Evolutionary conservation across 352 stramenopile species (phyloP).

Genomic region (Phytophthora colocasiae): DNA sequence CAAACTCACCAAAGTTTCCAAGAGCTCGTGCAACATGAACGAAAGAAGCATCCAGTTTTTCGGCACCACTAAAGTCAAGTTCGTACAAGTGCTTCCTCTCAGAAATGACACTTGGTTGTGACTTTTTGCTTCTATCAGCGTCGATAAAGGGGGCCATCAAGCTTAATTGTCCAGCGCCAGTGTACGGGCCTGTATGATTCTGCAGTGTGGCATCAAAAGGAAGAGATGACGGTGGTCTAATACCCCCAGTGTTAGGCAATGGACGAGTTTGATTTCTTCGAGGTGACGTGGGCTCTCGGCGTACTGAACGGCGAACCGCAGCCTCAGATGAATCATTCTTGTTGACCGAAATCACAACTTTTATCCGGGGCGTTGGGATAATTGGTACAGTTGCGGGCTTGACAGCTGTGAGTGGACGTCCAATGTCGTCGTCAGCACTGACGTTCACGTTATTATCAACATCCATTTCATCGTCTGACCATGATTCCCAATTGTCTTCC

Average conservation of each 20-base stretch:
- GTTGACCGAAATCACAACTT: slow-evolving; percentile 26
- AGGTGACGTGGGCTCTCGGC: slow-evolving; percentile 5
- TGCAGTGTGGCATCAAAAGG: slow-evolving; percentile 36
- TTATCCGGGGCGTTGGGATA: slow-evolving; percentile 24
- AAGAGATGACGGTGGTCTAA: slow-evolving; percentile 32
- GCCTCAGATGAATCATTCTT: slow-evolving; percentile 13
- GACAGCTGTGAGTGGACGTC: slow-evolving; percentile 1
- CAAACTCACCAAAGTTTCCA: not conserved
- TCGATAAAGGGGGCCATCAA: slow-evolving; percentile 55
- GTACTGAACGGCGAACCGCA: slow-evolving; percentile 6
- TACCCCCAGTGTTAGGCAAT: not conserved
- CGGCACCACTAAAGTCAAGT: slow-evolving; percentile 27
- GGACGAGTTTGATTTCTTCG: slow-evolving; percentile 13
- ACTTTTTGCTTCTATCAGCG: slow-evolving; percentile 27
- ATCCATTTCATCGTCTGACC: slow-evolving; percentile 39
- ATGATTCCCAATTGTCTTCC: slow-evolving; percentile 37
- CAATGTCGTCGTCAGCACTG: slow-evolving; percentile 14
- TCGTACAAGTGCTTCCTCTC: slow-evolving; percentile 38
- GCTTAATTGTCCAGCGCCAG: slow-evolving; percentile 44
- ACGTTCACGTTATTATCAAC: slow-evolving; percentile 17
- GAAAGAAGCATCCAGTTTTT: slow-evolving; percentile 22
- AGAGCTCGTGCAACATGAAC: slow-evolving; percentile 14
- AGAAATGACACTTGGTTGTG: slow-evolving; percentile 3
- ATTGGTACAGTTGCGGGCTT: slow-evolving; percentile 4
- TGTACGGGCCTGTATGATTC: slow-evolving; percentile 28